Evolutionary conservation across 2,329 filamentous ascomycete genomes (phyloP).

Genomic region (Ascochyta viciae-villosae): DNA sequence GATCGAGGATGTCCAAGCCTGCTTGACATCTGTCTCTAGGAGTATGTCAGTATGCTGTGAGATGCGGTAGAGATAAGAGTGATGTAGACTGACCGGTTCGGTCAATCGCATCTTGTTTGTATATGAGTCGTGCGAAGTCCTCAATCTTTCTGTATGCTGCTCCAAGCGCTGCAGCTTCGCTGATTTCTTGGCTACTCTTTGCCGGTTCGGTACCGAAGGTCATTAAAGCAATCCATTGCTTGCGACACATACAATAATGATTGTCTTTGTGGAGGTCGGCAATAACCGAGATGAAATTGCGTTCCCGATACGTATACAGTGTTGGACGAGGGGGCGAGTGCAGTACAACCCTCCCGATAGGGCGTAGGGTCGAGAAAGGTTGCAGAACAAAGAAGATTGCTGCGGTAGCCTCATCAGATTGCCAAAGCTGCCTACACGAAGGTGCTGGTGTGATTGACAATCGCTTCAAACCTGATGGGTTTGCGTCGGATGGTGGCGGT

Average conservation of each 20-base stretch:
- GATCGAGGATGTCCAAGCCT: background rate
- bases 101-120: background rate
- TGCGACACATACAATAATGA: background rate
- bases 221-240: constrained; percentile 3
- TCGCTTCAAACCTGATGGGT: background rate
- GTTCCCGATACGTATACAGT: background rate
- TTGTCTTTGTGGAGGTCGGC: background rate
- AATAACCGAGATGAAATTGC: background rate
- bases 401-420: constrained; percentile 10
- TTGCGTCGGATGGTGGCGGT: background rate
- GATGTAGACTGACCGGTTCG: background rate
- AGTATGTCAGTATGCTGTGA: background rate
- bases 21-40: background rate
- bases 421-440: background rate
- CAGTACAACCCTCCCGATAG: background rate
- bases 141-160: constrained; percentile 9
- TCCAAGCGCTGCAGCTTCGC: background rate
- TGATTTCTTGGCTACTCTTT: background rate
- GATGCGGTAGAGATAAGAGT: no score
- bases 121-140: constrained; percentile 2
- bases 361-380: constrained; percentile 11
- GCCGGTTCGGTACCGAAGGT: background rate
- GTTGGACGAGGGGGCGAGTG: background rate
- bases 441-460: background rate
- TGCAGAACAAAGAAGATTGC: constrained; percentile 14